Evolutionary conservation across 208 protist species (phyloP).

Genomic region (Crithidia brevicula): DNA sequence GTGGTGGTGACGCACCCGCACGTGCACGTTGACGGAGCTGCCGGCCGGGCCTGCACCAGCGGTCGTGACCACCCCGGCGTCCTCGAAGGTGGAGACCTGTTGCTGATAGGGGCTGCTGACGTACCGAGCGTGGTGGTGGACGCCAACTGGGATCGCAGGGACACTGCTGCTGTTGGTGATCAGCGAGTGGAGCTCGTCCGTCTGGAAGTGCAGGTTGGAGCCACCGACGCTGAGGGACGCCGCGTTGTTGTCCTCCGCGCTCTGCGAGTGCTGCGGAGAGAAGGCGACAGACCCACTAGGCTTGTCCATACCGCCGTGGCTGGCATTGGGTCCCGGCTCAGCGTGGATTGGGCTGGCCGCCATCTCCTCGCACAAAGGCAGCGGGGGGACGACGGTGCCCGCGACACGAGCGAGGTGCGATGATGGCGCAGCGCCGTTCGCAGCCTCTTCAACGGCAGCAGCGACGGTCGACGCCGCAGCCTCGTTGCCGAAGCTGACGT

Average conservation of each 20-base stretch:
- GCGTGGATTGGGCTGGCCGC: not conserved
- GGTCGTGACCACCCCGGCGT: not conserved
- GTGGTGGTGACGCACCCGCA: conserved; percentile 35
- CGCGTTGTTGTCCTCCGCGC: not conserved
- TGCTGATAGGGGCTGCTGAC: conserved; percentile 21
- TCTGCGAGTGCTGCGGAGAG: conserved; percentile 3
- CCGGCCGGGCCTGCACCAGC: not conserved
- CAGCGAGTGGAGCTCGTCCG: conserved; percentile 1
- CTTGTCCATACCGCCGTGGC: not conserved
- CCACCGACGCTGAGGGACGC: not conserved
- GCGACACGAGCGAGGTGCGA: not conserved
- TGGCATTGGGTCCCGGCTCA: not conserved
- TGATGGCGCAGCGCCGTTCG: not conserved
- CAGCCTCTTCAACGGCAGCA: not conserved
- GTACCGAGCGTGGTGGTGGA: conserved; percentile 1
- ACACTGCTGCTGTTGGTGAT: conserved; percentile 15
- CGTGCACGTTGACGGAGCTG: conserved; percentile 33
- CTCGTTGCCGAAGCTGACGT: conserved; percentile 25
- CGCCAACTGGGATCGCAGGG: not conserved
- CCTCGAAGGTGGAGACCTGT: conserved; percentile 12
- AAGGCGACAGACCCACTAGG: not conserved
- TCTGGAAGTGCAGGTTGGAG: conserved; percentile 10
- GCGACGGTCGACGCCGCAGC: not conserved
- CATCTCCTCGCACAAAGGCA: conserved; percentile 2
- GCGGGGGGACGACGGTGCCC: not conserved